A percentile compares a stretch with the other conserved stretches of the same genome.
Evolutionary conservation across 768 basidiomycete genomes (phyloP).

Genomic region (Pleurotus sapidus): DNA sequence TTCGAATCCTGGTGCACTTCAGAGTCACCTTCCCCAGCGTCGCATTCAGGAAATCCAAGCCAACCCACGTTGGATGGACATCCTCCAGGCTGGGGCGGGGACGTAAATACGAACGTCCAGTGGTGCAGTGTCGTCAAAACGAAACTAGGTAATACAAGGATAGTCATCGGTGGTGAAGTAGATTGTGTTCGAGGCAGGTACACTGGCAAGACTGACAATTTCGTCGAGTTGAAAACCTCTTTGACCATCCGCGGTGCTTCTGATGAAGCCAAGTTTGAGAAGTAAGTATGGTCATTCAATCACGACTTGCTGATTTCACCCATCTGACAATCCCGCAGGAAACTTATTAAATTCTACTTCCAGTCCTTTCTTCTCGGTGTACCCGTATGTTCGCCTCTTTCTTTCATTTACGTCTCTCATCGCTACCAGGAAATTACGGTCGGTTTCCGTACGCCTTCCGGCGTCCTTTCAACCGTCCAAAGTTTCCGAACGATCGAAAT

Average conservation of each 20-base stretch:
- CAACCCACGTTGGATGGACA: constrained; percentile 17
- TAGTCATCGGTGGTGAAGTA: constrained; percentile 87
- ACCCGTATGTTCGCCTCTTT: constrained; percentile 49
- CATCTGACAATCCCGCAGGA: constrained; percentile 41
- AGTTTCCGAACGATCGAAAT: constrained; percentile 77
- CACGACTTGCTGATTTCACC: not conserved
- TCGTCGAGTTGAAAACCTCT: constrained; percentile 89
- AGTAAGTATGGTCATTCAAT: constrained; percentile 39
- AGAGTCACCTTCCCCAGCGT: constrained; percentile 20
- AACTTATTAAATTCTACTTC: constrained; percentile 89
- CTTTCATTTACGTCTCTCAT: not conserved
- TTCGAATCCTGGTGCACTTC: constrained; percentile 88
- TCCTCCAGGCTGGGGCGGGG: constrained; percentile 67
- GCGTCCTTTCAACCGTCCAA: constrained; percentile 62
- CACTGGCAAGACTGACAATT: constrained; percentile 58
- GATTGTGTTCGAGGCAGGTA: constrained; percentile 83
- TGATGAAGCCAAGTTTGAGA: constrained; percentile 77
- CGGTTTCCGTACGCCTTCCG: constrained; percentile 82
- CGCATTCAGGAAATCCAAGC: constrained; percentile 18
- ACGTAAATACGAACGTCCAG: constrained; percentile 85
- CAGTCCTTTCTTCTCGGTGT: constrained; percentile 91
- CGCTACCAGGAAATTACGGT: constrained; percentile 70
- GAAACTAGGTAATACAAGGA: constrained; percentile 66
- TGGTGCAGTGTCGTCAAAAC: constrained; percentile 92
- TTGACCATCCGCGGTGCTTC: constrained; percentile 58